These are phyloP conservation scores for Postia placenta DNA, from an alignment of 768 basidiomycete genomes.

Conservation along the genomic window DNA sequence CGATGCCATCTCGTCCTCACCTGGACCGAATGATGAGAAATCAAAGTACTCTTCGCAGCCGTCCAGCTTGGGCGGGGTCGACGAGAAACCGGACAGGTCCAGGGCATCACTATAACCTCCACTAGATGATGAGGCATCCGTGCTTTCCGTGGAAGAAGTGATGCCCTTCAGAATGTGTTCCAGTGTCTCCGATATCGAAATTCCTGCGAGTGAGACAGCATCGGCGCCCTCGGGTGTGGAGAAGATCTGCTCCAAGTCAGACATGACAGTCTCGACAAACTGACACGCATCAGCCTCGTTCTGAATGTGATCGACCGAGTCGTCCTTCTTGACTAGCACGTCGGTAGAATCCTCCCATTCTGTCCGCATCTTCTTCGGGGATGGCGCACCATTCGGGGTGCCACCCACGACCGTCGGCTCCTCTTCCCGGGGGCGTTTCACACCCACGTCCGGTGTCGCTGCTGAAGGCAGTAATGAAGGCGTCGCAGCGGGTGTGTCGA, in stretches of 20 bases:
- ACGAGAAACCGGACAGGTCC: neutral
- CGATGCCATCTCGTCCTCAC: conserved; percentile 54
- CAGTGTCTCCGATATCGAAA: conserved; percentile 54
- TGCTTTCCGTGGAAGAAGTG: conserved; percentile 31
- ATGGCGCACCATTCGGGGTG: neutral
- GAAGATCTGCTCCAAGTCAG: conserved; percentile 53
- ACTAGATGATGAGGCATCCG: conserved; percentile 21
- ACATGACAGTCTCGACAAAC: conserved; percentile 61
- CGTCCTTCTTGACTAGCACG: conserved; percentile 34
- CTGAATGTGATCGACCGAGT: conserved; percentile 43
- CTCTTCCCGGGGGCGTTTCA: conserved; percentile 54
- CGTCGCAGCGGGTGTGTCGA: conserved; percentile 14
- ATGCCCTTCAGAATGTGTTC: conserved; percentile 59
- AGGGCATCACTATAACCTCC: neutral
- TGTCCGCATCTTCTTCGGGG: conserved; percentile 35
- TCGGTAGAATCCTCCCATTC: conserved; percentile 67
- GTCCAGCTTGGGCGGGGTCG: conserved; percentile 25
- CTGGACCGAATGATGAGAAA: conserved; percentile 49
- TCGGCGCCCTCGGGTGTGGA: conserved; percentile 34
- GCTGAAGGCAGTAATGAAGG: conserved; percentile 12
- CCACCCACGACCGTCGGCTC: conserved; percentile 11
- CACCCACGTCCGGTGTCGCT: conserved; percentile 13
- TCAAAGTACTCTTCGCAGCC: conserved; percentile 58
- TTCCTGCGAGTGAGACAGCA: conserved; percentile 27
- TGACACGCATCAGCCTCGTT: conserved; percentile 59